Evolutionary conservation across 352 stramenopile species (phyloP).

Genomic region (Lagenidium sp.): DNA sequence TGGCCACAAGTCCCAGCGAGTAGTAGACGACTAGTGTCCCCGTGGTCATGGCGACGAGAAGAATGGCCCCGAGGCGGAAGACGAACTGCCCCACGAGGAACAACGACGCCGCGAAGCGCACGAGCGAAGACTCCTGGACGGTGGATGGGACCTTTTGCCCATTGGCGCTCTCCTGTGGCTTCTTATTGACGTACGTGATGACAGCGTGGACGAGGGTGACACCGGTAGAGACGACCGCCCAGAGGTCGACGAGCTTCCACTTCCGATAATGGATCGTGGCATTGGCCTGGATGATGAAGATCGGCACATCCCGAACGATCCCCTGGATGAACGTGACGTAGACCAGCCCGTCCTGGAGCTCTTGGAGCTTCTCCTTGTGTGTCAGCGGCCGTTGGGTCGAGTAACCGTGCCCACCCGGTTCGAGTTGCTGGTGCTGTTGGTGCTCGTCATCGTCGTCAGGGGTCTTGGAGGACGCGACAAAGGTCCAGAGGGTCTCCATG

Average conservation of each 20-base stretch:
- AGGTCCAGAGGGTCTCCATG: slow-evolving; percentile 34
- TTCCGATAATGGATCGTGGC: slow-evolving; percentile 78
- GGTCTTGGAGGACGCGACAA: slow-evolving; percentile 7
- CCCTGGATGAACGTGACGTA: slow-evolving; percentile 58
- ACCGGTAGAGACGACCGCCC: slow-evolving; percentile 39
- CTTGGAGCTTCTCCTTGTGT: slow-evolving; percentile 1
- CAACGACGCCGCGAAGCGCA: slow-evolving; percentile 23
- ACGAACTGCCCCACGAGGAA: slow-evolving; percentile 58
- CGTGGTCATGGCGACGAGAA: slow-evolving; percentile 60
- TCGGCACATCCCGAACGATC: slow-evolving; percentile 57
- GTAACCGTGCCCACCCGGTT: too few species aligned
- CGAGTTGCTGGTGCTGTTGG: background rate
- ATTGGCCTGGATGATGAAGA: slow-evolving; percentile 70
- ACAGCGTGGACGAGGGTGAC: slow-evolving; percentile 39
- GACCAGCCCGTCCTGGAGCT: slow-evolving; percentile 21
- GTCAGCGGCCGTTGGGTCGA: background rate
- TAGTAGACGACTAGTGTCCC: slow-evolving; percentile 30
- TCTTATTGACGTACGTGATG: slow-evolving; percentile 19
- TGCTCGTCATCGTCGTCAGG: slow-evolving; percentile 1
- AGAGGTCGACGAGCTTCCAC: slow-evolving; percentile 56
- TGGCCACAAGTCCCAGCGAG: slow-evolving; percentile 18
- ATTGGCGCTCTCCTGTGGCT: background rate
- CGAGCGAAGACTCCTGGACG: background rate
- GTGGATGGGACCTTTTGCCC: too few species aligned
- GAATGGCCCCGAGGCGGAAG: slow-evolving; percentile 41